Evolutionary conservation across 2,329 filamentous ascomycete species (phyloP), one percentile per base, ranked within the genome.

Genomic region (Aspergillus calidoustus): DNA sequence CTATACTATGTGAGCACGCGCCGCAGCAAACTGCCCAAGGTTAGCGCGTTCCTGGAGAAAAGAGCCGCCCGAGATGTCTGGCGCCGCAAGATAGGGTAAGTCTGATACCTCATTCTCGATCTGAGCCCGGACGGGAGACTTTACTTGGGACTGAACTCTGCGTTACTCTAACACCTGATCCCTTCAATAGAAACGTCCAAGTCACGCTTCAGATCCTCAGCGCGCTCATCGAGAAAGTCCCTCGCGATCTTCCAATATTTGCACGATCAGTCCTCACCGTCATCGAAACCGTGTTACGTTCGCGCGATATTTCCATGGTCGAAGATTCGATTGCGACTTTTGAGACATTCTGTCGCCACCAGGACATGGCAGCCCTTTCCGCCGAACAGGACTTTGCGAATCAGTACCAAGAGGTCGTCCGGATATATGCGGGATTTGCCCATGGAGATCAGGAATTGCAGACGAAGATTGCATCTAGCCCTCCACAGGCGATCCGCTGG

Each of bases 1-100:
- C 87, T 98, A 58, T 98, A 96, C 84, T 98, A 99, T 82, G 93
- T 92, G 64, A 96, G 91, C 74, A 97, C 93, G 70, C 91, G 94
- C 63, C 89, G 92, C 67, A 94, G 91, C 79, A 99, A 98, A 84
- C 88, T 98, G 70, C 92, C 95, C 73, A 99, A 99, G 80, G 93
- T 99, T 68, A 93, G 92, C 77, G 89, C 88, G 70, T 99, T 97
- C 75, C 84, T 99, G 67, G 93, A 98, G 81, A 96, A 94, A 83
- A 92, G 94, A 82, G 95, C 92, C 23, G 91, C 91, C 64, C 90
- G 88, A 73, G 95, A 99, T 82, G 92, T 97, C 68, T 96, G 90
- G 87, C 91, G 91, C 74, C 86, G 88, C 77, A 89, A 92, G 73
- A 91, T 95, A 74, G 93, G 93, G 91, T 96, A 82, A 72, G 85